Evolutionary conservation across 2,329 filamentous ascomycete genomes (phyloP).

Genomic region (Xylaria sp.): DNA sequence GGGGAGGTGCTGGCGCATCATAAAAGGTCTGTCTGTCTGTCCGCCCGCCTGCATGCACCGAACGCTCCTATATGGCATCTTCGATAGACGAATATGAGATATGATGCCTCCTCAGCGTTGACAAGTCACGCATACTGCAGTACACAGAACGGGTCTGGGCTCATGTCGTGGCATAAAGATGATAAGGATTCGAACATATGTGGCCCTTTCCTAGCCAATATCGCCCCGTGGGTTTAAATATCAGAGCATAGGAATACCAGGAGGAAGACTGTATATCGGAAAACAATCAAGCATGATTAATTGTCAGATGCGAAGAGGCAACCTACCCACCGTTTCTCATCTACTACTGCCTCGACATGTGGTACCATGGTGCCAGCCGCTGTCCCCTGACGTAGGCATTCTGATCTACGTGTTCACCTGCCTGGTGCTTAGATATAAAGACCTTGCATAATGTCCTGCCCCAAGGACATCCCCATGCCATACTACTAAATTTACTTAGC

Average conservation of each 20-base stretch:
- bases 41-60: conserved; percentile 27
- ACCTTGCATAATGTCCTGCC: too few relatives aligned
- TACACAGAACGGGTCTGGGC: background rate
- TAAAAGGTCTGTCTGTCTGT: too few relatives aligned
- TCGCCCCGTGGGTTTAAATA: background rate
- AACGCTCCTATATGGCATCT: background rate
- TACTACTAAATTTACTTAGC: too few relatives aligned
- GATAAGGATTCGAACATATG: background rate
- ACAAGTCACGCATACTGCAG: background rate
- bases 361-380: too few relatives aligned
- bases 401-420: too few relatives aligned
- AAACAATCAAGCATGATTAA: background rate
- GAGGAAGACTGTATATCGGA: background rate
- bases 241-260: background rate
- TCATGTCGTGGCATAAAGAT: background rate
- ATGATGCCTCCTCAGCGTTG: background rate
- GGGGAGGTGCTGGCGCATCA: conserved; percentile 45
- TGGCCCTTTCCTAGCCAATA: background rate
- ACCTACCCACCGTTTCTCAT: background rate
- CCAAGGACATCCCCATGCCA: too few relatives aligned
- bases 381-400: too few relatives aligned
- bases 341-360: too few relatives aligned
- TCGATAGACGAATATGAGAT: background rate
- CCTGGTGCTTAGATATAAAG: too few relatives aligned
- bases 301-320: background rate